Evolutionary conservation across 1,139 yeast species (phyloP).

Genomic region (Meyerozyma smithsonii): DNA sequence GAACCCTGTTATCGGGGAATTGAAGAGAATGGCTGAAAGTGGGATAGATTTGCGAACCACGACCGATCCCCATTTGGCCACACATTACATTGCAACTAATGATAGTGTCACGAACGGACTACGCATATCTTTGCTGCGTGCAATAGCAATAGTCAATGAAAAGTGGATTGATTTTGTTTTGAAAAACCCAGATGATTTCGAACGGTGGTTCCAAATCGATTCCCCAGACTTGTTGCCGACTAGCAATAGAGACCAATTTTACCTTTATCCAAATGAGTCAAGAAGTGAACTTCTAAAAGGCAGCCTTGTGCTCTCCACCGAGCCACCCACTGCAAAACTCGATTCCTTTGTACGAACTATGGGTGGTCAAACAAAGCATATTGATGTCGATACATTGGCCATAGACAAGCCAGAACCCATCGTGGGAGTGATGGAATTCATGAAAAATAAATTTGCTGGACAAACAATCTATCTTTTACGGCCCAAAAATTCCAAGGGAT

Average conservation of each 20-base stretch:
- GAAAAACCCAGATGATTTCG: slow-evolving; percentile 11
- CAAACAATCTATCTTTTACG: not conserved
- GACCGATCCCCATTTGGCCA: slow-evolving; percentile 16
- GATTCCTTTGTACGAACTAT: not conserved
- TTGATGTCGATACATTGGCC: not conserved
- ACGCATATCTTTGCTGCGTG: slow-evolving; percentile 22
- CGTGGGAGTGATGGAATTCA: not conserved
- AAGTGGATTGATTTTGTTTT: slow-evolving; percentile 20
- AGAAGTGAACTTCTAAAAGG: slow-evolving; percentile 13
- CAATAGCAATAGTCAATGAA: slow-evolving; percentile 22
- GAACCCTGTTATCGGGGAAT: slow-evolving; percentile 4
- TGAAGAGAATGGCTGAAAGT: slow-evolving; percentile 8
- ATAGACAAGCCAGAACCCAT: not conserved
- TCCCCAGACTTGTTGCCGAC: slow-evolving; percentile 15
- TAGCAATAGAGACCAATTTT: slow-evolving; percentile 4
- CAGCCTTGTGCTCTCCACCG: not conserved
- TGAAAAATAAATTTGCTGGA: not conserved
- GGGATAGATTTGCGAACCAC: slow-evolving; percentile 24
- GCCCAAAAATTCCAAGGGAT: too few relatives aligned
- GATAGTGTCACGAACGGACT: slow-evolving; percentile 13
- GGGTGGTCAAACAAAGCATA: not conserved
- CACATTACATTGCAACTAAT: slow-evolving; percentile 21
- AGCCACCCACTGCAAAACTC: slow-evolving; percentile 1
- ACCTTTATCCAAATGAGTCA: slow-evolving; percentile 13
- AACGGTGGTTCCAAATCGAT: slow-evolving; percentile 19